Base-by-base conservation (phyloP, 768 basidiomycete genomes). In the Kockovaella imperatae region DNA sequence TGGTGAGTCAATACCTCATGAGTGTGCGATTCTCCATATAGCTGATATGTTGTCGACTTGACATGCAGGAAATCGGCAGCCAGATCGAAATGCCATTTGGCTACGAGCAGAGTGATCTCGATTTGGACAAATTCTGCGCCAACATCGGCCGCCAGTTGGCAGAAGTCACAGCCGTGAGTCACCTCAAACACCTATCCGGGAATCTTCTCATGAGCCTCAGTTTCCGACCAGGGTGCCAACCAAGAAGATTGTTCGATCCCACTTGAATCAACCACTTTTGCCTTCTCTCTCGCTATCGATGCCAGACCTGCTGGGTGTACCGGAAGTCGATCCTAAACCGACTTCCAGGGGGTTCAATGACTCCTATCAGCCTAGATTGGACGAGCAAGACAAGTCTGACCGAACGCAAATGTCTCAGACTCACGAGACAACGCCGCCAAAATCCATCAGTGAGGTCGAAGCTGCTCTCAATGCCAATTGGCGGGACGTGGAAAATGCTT, bases 221-320 rank as follows among this genome's bases (percentile, higher is more conserved):
- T 81, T 83, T 72, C 77, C 79, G 10, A 71, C 73, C 35, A 77
- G 78, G 26, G 73, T 78, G 20, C 79, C 82, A 0, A 63, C 74
- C 14, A 55, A 73, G 1, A 82, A 56, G 18, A 53, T 76, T 66
- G 64, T 83, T 56, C 81, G 80, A 72, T 78, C 69, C 40, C 45
- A 73, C 28, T 73, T 76, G 68, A 86, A 85, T 68, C 79, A 83
- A 68, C 83, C 84, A 0, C 82, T 85, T 72, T 78, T 80, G 5
- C 84, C 84, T 4, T 73, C 75, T 7, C 81, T 84, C 59, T 73
- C 75, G 11, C 78, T 80, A 35, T 77, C 67, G 18, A 83, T 81
- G 0, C 68, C 76, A 28, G 78, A 80, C 46, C 76, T 85, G 43
- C 58, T 77, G 25, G 59, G 62, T 21, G 47, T 54, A 4, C 34